phyloP scores from a whole-genome alignment of 441 rosid species.

The Corymbia citriodora region DNA sequence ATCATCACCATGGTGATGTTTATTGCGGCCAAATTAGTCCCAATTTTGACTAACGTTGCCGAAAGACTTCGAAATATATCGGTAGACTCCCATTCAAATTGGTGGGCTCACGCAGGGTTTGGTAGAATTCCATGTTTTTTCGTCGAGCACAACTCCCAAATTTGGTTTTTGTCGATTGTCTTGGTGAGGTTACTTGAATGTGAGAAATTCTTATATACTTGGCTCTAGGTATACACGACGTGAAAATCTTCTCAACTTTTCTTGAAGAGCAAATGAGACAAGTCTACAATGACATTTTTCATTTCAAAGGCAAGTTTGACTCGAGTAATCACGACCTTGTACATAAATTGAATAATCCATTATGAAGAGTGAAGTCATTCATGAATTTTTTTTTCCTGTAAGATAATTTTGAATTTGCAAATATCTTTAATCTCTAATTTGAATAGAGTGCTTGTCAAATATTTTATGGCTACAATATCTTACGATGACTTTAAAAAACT shows the following conservation, averaged over 20 bases:
- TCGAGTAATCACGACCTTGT: too few species aligned
- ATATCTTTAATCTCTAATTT: too few species aligned
- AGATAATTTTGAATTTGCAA: accelerated
- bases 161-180: neutral
- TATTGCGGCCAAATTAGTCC: neutral
- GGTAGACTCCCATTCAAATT: neutral
- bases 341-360: too few species aligned
- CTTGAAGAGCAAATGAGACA: neutral
- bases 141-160: neutral
- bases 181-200: neutral
- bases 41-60: accelerated
- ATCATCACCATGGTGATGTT: neutral
- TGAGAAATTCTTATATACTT: too few species aligned
- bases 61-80: neutral
- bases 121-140: neutral
- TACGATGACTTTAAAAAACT: too few species aligned
- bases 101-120: neutral
- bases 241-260: neutral
- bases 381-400: too few species aligned
- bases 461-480: neutral
- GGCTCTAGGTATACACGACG: accelerated
- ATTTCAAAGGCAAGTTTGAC: too few species aligned
- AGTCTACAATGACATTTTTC: neutral
- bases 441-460: too few species aligned
- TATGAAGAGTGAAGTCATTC: too few species aligned